These are phyloP conservation scores for Ceratonia siliqua DNA, from an alignment of 306 rosid genomes.

Conservation along the genomic window DNA sequence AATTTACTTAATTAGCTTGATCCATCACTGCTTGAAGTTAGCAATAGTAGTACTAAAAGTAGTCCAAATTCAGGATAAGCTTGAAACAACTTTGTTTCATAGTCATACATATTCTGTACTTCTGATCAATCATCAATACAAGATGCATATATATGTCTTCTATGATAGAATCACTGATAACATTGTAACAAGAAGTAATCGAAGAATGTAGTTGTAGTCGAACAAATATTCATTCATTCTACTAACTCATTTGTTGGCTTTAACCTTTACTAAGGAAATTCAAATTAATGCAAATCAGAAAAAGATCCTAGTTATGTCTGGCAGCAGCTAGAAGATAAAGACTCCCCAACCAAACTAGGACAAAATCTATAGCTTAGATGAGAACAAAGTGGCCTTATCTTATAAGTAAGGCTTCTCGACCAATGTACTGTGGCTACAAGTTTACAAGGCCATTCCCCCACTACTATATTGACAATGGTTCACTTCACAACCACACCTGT, in stretches of 20 bases:
- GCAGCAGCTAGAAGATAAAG: no score
- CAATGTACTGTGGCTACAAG: no score
- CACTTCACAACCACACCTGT: no score
- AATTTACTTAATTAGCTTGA: conserved; percentile 15
- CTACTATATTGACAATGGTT: no score
- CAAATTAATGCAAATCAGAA: background rate
- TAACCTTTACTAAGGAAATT: background rate
- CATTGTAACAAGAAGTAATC: background rate
- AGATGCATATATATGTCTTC: background rate
- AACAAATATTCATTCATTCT: background rate
- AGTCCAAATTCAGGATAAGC: background rate
- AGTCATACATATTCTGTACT: background rate
- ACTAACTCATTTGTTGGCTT: background rate
- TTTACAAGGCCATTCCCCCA: no score
- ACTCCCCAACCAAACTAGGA: no score
- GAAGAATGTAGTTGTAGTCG: background rate
- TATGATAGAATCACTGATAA: background rate
- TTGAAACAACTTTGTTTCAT: conserved; percentile 1
- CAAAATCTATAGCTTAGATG: no score
- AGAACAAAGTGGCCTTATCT: no score
- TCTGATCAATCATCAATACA: background rate
- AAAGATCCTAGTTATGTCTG: no score
- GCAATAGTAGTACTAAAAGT: background rate
- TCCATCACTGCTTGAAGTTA: conserved; percentile 18
- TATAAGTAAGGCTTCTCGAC: no score